These are phyloP conservation scores for Psilocybe cyanescens DNA, from an alignment of 768 basidiomycete species.

Conservation along the genomic window DNA sequence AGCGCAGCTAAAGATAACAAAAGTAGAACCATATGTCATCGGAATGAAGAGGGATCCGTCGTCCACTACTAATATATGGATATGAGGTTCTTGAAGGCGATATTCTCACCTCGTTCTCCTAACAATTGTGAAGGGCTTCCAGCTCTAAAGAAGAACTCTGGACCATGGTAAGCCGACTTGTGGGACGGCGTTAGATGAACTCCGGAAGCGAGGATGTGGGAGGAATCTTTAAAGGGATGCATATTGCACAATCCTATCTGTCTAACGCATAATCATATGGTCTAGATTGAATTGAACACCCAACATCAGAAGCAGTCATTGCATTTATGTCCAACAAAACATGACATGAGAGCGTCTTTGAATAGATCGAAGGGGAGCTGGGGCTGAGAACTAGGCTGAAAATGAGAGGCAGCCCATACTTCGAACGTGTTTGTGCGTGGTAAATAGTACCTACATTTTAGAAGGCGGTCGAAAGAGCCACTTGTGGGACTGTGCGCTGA, in stretches of 20 bases:
- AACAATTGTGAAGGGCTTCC: not conserved
- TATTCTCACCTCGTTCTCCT: not conserved
- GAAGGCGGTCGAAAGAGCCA: no score
- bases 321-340: not conserved
- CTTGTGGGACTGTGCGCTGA: no score
- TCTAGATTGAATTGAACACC: not conserved
- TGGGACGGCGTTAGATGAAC: not conserved
- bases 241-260: not conserved
- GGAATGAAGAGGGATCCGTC: not conserved
- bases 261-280: not conserved
- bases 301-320: not conserved
- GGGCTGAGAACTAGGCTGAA: no score
- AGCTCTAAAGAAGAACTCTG: not conserved
- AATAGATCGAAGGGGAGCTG: not conserved
- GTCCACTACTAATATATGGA: not conserved
- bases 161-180: not conserved
- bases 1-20: constrained; percentile 2
- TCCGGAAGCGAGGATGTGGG: not conserved
- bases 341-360: not conserved
- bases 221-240: not conserved
- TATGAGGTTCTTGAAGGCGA: not conserved
- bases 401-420: no score
- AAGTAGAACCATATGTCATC: not conserved
- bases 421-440: no score
- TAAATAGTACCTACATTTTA: no score